These are phyloP conservation scores for Colletotrichum melonis DNA, from an alignment of 2,329 filamentous ascomycete genomes.

Conservation along the genomic window DNA sequence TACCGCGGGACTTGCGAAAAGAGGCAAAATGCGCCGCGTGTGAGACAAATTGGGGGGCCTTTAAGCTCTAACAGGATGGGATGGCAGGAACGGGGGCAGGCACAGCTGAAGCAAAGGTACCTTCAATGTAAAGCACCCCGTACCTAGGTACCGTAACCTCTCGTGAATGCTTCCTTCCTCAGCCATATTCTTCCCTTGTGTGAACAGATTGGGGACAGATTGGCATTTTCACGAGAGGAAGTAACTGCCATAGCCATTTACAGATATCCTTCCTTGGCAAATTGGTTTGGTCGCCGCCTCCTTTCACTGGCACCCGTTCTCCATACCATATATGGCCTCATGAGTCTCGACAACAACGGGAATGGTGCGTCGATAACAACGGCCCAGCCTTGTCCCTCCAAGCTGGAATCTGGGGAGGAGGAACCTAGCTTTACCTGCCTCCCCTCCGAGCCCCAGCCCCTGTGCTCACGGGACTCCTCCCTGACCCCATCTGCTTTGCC, in stretches of 20 bases:
- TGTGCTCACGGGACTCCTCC: not conserved
- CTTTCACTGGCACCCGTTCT: no score
- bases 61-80: not conserved
- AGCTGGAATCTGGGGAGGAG: slow-evolving; percentile 13
- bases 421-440: not conserved
- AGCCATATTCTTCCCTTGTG: not conserved
- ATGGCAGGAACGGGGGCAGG: not conserved
- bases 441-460: not conserved
- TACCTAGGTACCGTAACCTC: no score
- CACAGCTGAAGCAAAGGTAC: not conserved
- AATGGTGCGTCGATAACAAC: not conserved
- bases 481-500: not conserved
- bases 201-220: no score
- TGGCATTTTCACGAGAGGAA: no score
- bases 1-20: not conserved
- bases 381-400: slow-evolving; percentile 13
- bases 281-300: no score
- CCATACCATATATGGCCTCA: no score
- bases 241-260: no score
- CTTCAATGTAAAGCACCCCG: no score
- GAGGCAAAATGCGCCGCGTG: not conserved
- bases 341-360: not conserved
- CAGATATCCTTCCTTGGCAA: no score
- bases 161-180: not conserved
- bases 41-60: slow-evolving; percentile 13